Evolutionary conservation across 2,329 filamentous ascomycete genomes (phyloP).

Genomic region (Trichoderma koningii): DNA sequence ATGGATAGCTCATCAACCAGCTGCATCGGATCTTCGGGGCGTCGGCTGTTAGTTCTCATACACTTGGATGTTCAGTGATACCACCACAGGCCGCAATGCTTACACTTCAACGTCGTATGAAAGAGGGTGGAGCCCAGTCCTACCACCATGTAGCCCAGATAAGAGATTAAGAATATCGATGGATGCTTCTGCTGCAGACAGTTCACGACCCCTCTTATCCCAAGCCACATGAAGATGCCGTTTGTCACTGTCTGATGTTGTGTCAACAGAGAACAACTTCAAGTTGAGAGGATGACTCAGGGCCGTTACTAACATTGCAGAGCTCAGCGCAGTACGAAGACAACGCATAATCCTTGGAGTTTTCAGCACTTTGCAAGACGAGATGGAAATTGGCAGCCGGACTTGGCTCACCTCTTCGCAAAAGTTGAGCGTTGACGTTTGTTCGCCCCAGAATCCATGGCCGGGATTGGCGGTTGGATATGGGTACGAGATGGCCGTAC

Average conservation of each 20-base stretch:
- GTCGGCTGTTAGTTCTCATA: constrained; percentile 10
- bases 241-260: constrained; percentile 71
- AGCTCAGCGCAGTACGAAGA: constrained; percentile 76
- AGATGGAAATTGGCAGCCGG: constrained; percentile 24
- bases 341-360: constrained; percentile 61
- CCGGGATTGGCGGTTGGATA: constrained; percentile 14
- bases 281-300: not conserved
- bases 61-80: not conserved
- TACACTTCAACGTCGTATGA: constrained; percentile 59
- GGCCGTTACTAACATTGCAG: constrained; percentile 55
- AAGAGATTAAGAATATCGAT: constrained; percentile 70
- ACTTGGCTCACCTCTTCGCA: constrained; percentile 69
- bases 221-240: constrained; percentile 76
- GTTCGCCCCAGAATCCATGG: constrained; percentile 61
- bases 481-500: constrained; percentile 4
- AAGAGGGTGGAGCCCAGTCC: constrained; percentile 60
- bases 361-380: not conserved
- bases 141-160: constrained; percentile 55
- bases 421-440: constrained; percentile 75
- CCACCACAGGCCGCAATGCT: constrained; percentile 30
- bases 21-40: constrained; percentile 56
- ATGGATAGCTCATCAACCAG: constrained; percentile 62
- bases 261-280: constrained; percentile 16
- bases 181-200: constrained; percentile 74
- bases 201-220: constrained; percentile 71